phyloP scores from a whole-genome alignment of 2,329 filamentous ascomycete genomes.

The Didymella exigua region DNA sequence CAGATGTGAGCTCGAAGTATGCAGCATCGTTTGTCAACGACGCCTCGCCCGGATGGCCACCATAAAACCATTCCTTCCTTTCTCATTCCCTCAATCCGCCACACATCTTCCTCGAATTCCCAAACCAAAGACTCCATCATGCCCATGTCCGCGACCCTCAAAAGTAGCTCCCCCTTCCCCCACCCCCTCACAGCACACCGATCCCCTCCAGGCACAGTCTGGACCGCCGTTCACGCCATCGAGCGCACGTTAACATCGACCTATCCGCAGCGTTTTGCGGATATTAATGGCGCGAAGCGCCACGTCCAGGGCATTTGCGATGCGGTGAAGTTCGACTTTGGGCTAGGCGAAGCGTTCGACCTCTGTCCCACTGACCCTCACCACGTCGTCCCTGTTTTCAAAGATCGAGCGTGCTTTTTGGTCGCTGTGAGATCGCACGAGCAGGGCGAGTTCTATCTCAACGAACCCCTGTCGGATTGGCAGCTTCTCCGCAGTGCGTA shows the following conservation, averaged over 20 bases:
- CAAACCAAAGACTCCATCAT: neutral
- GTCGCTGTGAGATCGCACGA: conserved; percentile 17
- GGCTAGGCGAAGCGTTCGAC: neutral
- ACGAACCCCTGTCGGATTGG: conserved; percentile 1
- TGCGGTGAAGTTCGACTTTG: neutral
- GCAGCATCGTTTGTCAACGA: neutral
- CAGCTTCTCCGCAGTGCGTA: neutral
- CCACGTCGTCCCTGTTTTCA: neutral
- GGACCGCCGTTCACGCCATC: neutral
- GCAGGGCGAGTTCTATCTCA: conserved; percentile 16
- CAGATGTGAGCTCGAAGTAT: neutral
- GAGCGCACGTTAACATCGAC: neutral
- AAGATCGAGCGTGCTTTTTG: conserved; percentile 10
- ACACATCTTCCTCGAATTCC: neutral
- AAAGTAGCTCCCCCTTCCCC: neutral
- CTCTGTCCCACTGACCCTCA: neutral
- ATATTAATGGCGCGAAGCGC: conserved; percentile 13
- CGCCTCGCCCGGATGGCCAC: neutral
- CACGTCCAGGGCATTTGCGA: neutral
- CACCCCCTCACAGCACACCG: neutral
- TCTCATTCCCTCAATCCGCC: neutral
- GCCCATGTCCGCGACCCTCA: neutral
- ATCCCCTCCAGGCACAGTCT: neutral
- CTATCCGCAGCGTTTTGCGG: conserved; percentile 13
- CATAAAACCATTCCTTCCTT: neutral